A percentile compares a stretch with the other conserved stretches of the same genome.
Evolutionary conservation across 768 basidiomycete species (phyloP).

Genomic region (Porphyrellus cyaneotinctus): DNA sequence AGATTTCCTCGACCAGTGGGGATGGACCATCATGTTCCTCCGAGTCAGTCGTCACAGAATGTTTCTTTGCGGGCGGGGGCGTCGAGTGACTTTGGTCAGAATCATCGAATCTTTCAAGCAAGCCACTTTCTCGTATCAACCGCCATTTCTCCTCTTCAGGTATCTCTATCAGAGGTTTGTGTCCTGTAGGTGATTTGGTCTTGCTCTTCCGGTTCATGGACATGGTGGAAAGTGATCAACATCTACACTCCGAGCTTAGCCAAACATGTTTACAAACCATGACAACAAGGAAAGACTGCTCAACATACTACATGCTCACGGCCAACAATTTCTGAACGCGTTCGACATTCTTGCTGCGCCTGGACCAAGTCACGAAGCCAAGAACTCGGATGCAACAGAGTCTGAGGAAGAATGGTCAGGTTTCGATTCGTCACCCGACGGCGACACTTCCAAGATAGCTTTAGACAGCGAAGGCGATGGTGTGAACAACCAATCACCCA

Average conservation of each 20-base stretch:
- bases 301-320: slow-evolving; percentile 41
- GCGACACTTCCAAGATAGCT: not conserved
- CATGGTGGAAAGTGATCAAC: slow-evolving; percentile 16
- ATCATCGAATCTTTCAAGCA: slow-evolving; percentile 40
- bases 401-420: slow-evolving; percentile 43
- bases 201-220: slow-evolving; percentile 26
- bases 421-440: slow-evolving; percentile 17
- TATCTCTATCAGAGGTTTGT: slow-evolving; percentile 42
- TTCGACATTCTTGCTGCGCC: slow-evolving; percentile 30
- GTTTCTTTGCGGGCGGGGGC: not conserved
- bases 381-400: slow-evolving; percentile 11
- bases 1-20: slow-evolving; percentile 62
- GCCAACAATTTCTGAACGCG: slow-evolving; percentile 41
- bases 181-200: slow-evolving; percentile 6
- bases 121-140: slow-evolving; percentile 61
- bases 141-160: slow-evolving; percentile 78
- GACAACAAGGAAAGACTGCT: slow-evolving; percentile 35
- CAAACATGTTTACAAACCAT: slow-evolving; percentile 16
- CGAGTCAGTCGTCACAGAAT: not conserved
- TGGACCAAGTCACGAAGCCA: slow-evolving; percentile 18
- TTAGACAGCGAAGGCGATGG: slow-evolving; percentile 22
- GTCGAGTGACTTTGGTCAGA: slow-evolving; percentile 5
- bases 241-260: not conserved
- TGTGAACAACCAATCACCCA: slow-evolving; percentile 5
- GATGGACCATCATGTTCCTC: slow-evolving; percentile 35